phyloP scores from a whole-genome alignment of 2,329 filamentous ascomycete genomes.

The Ophiocordyceps australis region DNA sequence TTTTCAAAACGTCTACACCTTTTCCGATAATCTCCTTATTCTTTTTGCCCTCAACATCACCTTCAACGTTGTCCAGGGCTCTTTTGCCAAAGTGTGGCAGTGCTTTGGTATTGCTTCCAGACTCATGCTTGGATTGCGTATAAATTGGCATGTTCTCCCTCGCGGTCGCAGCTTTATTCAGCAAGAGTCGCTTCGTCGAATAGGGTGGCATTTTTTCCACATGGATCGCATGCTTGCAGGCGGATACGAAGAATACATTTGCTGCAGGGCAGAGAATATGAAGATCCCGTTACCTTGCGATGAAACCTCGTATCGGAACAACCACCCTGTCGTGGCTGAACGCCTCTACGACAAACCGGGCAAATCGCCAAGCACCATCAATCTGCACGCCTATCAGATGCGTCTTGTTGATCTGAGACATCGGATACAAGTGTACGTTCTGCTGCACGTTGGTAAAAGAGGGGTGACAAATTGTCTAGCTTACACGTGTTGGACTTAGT shows the following conservation, averaged over 20 bases:
- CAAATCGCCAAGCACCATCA: slow-evolving; percentile 7
- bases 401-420: slow-evolving; percentile 17
- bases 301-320: slow-evolving; percentile 14
- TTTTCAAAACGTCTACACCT: slow-evolving; percentile 19
- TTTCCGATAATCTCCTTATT: slow-evolving; percentile 14
- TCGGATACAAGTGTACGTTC: slow-evolving; percentile 15
- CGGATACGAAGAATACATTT: slow-evolving; percentile 21
- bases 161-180: slow-evolving; percentile 12
- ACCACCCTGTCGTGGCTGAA: slow-evolving; percentile 11
- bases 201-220: slow-evolving; percentile 19
- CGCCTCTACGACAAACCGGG: slow-evolving; percentile 11
- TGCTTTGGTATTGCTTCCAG: slow-evolving; percentile 17
- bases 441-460: neutral
- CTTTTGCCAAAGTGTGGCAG: slow-evolving; percentile 20
- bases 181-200: slow-evolving; percentile 16
- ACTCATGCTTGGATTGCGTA: slow-evolving; percentile 17
- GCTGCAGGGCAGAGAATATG: slow-evolving; percentile 17
- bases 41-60: slow-evolving; percentile 16
- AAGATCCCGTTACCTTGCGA: slow-evolving; percentile 17
- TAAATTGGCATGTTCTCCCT: slow-evolving; percentile 18
- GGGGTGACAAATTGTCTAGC: slow-evolving; percentile 3
- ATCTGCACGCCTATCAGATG: slow-evolving; percentile 15
- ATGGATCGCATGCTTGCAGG: slow-evolving; percentile 18
- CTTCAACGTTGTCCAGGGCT: slow-evolving; percentile 16
- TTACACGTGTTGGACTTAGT: no score